Conservation (phyloP, 2,329 filamentous ascomycete genomes). For the Cladophialophora chaetospira region DNA sequence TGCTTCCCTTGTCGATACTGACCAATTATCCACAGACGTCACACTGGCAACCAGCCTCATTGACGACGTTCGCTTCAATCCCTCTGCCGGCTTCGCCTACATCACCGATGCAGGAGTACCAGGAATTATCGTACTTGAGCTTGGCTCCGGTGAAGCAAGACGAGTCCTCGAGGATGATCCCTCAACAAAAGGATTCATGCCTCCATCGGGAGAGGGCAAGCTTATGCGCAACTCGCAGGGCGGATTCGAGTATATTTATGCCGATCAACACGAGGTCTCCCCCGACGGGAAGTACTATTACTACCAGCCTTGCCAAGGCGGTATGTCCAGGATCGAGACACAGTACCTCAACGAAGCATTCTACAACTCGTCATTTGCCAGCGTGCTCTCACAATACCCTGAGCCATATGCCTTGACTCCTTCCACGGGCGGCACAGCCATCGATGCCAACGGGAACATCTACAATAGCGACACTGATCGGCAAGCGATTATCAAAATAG, state of each 20-base stretch:
- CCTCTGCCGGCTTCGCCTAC: constrained; percentile 33
- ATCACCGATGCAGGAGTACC: constrained; percentile 28
- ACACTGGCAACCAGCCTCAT: constrained; percentile 35
- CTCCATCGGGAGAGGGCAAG: constrained; percentile 37
- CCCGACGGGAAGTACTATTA: constrained; percentile 43
- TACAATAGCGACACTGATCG: constrained; percentile 42
- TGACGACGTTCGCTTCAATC: constrained; percentile 43
- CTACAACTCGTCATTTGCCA: constrained; percentile 38
- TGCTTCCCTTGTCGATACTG: neutral
- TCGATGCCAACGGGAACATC: constrained; percentile 43
- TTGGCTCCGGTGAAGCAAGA: constrained; percentile 33
- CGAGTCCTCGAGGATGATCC: constrained; percentile 36
- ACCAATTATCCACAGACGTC: constrained; percentile 1
- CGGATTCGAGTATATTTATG: constrained; percentile 34
- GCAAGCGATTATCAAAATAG: constrained; percentile 19
- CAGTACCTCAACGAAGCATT: constrained; percentile 38
- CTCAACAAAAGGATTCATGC: constrained; percentile 35
- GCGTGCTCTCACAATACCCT: constrained; percentile 33
- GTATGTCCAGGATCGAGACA: constrained; percentile 41
- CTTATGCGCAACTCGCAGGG: constrained; percentile 32
- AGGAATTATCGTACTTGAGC: constrained; percentile 36
- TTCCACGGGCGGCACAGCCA: constrained; percentile 42
- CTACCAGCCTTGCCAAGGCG: constrained; percentile 42
- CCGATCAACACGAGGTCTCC: constrained; percentile 45
- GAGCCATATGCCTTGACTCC: constrained; percentile 40